Percentiles rank a stretch among this genome's conserved stretches.
phyloP scores from a whole-genome alignment of 441 rosid genomes.

The Dalechampia spathulata region DNA sequence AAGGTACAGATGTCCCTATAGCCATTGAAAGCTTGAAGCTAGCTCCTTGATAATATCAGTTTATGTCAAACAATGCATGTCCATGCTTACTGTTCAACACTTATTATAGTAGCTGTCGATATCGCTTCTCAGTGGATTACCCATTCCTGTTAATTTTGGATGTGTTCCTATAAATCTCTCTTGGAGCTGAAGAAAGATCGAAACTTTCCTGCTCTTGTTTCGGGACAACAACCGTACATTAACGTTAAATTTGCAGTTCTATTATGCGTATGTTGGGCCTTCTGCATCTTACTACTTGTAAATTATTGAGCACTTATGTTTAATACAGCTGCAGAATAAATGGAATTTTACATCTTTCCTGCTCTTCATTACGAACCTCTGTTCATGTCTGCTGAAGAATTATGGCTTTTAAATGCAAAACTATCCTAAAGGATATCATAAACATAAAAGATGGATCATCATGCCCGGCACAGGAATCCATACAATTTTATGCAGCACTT shows the following conservation, averaged over 20 bases:
- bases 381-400: background rate
- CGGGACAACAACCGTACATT: background rate
- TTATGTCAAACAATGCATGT: background rate
- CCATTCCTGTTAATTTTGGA: background rate
- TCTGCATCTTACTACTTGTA: background rate
- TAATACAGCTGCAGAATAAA: too few species aligned
- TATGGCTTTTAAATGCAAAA: background rate
- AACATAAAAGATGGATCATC: too few species aligned
- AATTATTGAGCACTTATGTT: background rate
- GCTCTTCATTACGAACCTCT: background rate
- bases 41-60: slow-evolving; percentile 14
- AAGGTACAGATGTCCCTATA: slow-evolving; percentile 36
- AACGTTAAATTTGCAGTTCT: background rate
- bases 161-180: background rate
- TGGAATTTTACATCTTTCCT: too few species aligned
- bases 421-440: too few species aligned
- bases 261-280: background rate
- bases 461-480: too few species aligned
- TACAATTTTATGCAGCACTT: too few species aligned
- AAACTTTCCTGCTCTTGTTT: background rate
- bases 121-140: too few species aligned
- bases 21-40: slow-evolving; percentile 24
- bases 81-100: background rate
- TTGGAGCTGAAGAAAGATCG: background rate
- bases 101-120: background rate